phyloP scores from a whole-genome alignment of 2,329 filamentous ascomycete species.

The Domatiomyces catenatus region DNA sequence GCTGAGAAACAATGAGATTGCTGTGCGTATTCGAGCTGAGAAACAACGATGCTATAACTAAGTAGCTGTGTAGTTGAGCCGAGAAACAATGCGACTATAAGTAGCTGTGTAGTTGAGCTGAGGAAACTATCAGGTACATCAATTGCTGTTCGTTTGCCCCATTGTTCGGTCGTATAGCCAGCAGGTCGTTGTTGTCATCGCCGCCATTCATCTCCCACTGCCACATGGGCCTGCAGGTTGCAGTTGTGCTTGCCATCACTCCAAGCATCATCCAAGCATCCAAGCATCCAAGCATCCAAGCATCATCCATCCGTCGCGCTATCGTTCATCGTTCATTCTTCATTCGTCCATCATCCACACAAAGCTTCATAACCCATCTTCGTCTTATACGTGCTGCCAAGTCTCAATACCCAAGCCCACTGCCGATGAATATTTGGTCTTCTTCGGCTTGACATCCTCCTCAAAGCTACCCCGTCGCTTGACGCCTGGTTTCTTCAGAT shows the following conservation, averaged over 20 bases:
- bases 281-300: too few species aligned
- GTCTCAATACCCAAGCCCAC: constrained; percentile 43
- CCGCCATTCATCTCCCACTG: not conserved
- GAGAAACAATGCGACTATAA: too few species aligned
- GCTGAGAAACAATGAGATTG: too few species aligned
- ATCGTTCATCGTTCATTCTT: not conserved
- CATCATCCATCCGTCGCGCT: not conserved
- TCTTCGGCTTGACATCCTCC: constrained; percentile 30
- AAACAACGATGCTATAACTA: too few species aligned
- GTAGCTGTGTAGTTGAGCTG: not conserved
- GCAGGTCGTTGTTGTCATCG: not conserved
- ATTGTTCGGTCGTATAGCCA: not conserved
- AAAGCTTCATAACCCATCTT: not conserved
- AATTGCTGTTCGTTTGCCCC: not conserved
- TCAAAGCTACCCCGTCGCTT: constrained; percentile 29
- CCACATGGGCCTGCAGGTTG: too few species aligned
- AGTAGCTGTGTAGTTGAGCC: too few species aligned
- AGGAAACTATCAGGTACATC: not conserved
- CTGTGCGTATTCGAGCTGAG: too few species aligned
- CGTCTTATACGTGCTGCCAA: constrained; percentile 16
- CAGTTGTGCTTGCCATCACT: too few species aligned
- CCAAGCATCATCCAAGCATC: too few species aligned
- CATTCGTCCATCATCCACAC: not conserved
- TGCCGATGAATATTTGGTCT: constrained; percentile 32
- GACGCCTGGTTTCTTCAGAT: constrained; percentile 40